A percentile compares a stretch with the other conserved stretches of the same genome.
phyloP scores from a whole-genome alignment of 352 stramenopile genomes.

The Globisporangium spinosum region DNA sequence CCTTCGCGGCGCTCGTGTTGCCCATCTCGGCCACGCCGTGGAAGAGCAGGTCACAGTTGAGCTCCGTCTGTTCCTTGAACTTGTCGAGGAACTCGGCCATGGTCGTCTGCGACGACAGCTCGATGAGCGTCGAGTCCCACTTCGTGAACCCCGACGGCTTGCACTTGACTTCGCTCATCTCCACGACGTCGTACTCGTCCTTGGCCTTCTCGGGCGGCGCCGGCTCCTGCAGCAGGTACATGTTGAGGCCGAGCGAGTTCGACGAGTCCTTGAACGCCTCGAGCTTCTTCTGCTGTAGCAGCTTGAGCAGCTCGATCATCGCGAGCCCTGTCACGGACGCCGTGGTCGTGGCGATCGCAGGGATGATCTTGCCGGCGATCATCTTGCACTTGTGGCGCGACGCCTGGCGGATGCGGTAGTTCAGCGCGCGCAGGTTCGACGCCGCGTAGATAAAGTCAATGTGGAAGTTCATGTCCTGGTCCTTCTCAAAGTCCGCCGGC shows the following conservation, averaged over 20 bases:
- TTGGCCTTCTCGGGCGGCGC: constrained; percentile 80
- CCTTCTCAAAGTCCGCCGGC: constrained; percentile 96
- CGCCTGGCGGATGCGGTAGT: constrained; percentile 82
- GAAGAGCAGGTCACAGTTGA: constrained; percentile 84
- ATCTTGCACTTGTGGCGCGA: constrained; percentile 94
- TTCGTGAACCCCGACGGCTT: constrained; percentile 89
- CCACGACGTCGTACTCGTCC: constrained; percentile 89
- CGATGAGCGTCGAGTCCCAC: constrained; percentile 87
- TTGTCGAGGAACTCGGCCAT: constrained; percentile 60
- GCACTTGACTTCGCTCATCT: constrained; percentile 87
- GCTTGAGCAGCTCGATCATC: constrained; percentile 90
- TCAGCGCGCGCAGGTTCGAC: constrained; percentile 94
- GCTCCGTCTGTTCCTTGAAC: constrained; percentile 67
- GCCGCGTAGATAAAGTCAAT: constrained; percentile 98
- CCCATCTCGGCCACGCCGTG: constrained; percentile 73
- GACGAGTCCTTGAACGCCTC: constrained; percentile 91
- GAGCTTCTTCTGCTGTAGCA: constrained; percentile 86
- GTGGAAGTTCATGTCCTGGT: constrained; percentile 94
- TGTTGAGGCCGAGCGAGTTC: constrained; percentile 91
- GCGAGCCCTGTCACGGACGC: constrained; percentile 97
- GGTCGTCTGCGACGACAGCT: constrained; percentile 61
- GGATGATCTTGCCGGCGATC: constrained; percentile 99
- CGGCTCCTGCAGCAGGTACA: constrained; percentile 91
- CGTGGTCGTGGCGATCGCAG: constrained; percentile 99
- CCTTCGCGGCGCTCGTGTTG: constrained; percentile 44